These are phyloP conservation scores for Oryza rufipogon DNA, from an alignment of 176 grass and related monocot genomes.

Conservation along the genomic window DNA sequence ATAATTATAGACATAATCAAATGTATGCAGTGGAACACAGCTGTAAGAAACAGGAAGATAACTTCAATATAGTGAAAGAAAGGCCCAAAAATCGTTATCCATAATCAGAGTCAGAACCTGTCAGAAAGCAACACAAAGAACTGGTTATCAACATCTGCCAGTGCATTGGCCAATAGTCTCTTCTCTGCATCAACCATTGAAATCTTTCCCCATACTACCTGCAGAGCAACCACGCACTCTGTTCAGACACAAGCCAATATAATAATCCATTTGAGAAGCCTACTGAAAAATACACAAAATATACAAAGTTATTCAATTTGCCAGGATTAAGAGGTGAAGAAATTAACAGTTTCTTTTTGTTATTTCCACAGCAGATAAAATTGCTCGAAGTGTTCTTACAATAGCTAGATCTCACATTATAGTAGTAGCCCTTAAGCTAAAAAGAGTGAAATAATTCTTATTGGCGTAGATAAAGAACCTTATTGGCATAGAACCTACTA, in stretches of 20 bases:
- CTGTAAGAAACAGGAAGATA: constrained; percentile 57
- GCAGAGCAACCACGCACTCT: constrained; percentile 24
- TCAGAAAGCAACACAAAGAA: constrained; percentile 97
- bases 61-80: constrained; percentile 41
- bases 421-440: background rate
- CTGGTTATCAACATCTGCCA: constrained; percentile 86
- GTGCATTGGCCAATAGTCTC: constrained; percentile 88
- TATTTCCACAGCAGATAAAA: constrained; percentile 12
- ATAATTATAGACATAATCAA: constrained; percentile 96
- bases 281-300: background rate
- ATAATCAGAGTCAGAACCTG: constrained; percentile 55
- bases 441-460: background rate
- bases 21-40: constrained; percentile 92
- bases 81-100: constrained; percentile 29
- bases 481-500: background rate
- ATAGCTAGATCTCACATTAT: background rate
- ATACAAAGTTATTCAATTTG: constrained; percentile 22
- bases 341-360: background rate
- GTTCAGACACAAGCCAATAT: constrained; percentile 32
- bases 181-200: constrained; percentile 98
- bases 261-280: constrained; percentile 9
- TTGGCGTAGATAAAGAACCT: background rate
- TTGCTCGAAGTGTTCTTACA: constrained; percentile 9
- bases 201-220: constrained; percentile 97
- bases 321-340: background rate